Percentiles rank a stretch among this genome's conserved stretches.
phyloP scores from a whole-genome alignment of 2,329 filamentous ascomycete species.

The Clonostachys solani region DNA sequence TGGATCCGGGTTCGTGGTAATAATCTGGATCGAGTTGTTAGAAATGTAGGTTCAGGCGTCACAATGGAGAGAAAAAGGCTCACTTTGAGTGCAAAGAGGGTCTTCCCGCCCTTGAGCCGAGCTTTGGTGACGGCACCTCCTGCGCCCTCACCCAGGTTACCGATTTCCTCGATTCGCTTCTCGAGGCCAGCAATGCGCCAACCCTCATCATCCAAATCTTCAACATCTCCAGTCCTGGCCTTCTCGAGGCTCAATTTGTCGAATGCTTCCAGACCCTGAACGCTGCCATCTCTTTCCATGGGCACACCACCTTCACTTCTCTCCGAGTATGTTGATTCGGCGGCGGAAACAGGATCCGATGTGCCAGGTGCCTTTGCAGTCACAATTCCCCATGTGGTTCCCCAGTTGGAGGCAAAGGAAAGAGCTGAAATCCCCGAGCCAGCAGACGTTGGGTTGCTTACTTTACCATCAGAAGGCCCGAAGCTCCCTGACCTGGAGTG shows the following conservation, averaged over 20 bases:
- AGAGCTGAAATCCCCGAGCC: constrained; percentile 83
- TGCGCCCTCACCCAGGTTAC: constrained; percentile 88
- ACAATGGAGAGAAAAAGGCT: constrained; percentile 11
- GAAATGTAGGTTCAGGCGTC: not conserved
- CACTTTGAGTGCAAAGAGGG: constrained; percentile 94
- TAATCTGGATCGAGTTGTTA: constrained; percentile 57
- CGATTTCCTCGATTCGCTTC: constrained; percentile 81
- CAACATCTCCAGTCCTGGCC: constrained; percentile 81
- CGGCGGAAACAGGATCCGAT: constrained; percentile 83
- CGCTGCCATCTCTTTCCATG: constrained; percentile 81
- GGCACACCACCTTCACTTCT: constrained; percentile 67
- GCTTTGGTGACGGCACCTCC: constrained; percentile 93
- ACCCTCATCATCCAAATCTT: constrained; percentile 90
- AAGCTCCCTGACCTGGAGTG: constrained; percentile 85
- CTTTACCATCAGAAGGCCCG: constrained; percentile 68
- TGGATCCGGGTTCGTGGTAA: constrained; percentile 95
- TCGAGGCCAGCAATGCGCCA: constrained; percentile 93
- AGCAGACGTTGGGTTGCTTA: constrained; percentile 78
- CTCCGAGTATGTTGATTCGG: constrained; percentile 80
- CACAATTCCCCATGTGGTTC: constrained; percentile 67
- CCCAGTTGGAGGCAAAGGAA: constrained; percentile 78
- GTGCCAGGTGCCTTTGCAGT: constrained; percentile 61
- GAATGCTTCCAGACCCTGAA: constrained; percentile 72
- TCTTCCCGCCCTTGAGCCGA: constrained; percentile 85
- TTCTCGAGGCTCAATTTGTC: constrained; percentile 80